Evolutionary conservation across 2,329 filamentous ascomycete genomes (phyloP), one percentile per base, ranked within the genome.

Genomic region (Chalara sp.): DNA sequence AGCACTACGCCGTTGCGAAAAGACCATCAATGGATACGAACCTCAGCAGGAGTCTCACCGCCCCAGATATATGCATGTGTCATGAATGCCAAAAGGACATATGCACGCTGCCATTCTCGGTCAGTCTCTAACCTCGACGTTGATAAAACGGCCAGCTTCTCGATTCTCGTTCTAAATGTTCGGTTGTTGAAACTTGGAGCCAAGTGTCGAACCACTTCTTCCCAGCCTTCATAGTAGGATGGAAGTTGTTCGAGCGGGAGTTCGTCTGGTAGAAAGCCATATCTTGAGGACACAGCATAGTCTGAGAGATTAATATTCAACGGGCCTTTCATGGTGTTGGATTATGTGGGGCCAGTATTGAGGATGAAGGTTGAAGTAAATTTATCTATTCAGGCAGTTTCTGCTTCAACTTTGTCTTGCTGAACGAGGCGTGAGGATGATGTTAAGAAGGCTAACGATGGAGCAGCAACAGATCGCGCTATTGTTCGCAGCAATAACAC

Each of bases 1-100:
- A 67, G 44, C 67, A 57, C 43, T 28, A 21, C 21, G 21, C 21
- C 21, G 21, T 21, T 21, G 21, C 21, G 21, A 21, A 21, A 21
- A 21, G 21, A 3, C 2, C 21, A 21, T 21, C 21, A 21, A 21
- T 21, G 21, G n/a, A 6, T 8, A 48, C 69, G 60, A 61, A 89
- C 87, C 70, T 93, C 86, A 54, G 78, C 75, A 2, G 90, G 86
- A 50, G 73, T 76, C 42, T 87, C 80, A 28, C 87, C 89, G 50
- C 89, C 89, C 92, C 92, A 97, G 21, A 96, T 83, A 67, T 96
- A 95, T 7, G 81, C 84, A 67, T 97, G 89, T 1, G 88, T 76
- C 50, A 95, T 77, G 62, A 95, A 93, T 0, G 79, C 81, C 41
- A 96, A 73, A 6, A 95, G 75, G 3, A 84, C 77, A 67, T 95